These are phyloP conservation scores for Apiotrichum veenhuisii DNA, from an alignment of 1,284 basidiomycete genomes.

Conservation along the genomic window DNA sequence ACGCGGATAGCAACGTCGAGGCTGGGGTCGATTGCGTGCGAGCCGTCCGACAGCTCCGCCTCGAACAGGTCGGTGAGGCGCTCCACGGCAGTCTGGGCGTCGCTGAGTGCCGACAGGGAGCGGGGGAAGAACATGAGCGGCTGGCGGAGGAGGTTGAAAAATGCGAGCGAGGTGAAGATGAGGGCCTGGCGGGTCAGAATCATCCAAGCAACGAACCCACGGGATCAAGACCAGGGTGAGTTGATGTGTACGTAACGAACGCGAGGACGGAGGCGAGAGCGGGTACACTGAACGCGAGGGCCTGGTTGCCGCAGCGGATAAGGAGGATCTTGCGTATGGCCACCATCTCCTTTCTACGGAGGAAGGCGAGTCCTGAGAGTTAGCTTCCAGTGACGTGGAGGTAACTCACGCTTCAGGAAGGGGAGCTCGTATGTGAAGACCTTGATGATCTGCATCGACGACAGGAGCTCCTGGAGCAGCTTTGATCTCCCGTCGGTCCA, in stretches of 20 bases:
- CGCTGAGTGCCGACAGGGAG: slow-evolving; percentile 61
- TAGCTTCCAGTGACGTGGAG: background rate
- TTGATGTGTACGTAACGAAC: slow-evolving; percentile 66
- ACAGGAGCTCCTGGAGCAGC: slow-evolving; percentile 70
- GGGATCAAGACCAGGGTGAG: slow-evolving; percentile 56
- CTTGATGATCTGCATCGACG: slow-evolving; percentile 70
- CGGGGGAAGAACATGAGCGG: slow-evolving; percentile 67
- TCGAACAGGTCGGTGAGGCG: slow-evolving; percentile 57
- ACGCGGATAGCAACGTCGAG: slow-evolving; percentile 57
- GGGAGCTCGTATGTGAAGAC: slow-evolving; percentile 68
- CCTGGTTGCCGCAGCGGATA: slow-evolving; percentile 59
- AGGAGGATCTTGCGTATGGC: slow-evolving; percentile 60
- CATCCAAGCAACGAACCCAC: slow-evolving; percentile 42
- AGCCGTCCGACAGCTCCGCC: slow-evolving; percentile 55
- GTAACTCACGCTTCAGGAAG: slow-evolving; percentile 58
- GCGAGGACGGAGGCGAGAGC: slow-evolving; percentile 69
- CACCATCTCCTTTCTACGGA: slow-evolving; percentile 58
- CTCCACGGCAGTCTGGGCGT: slow-evolving; percentile 61
- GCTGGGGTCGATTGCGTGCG: slow-evolving; percentile 51
- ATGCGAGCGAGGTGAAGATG: slow-evolving; percentile 66
- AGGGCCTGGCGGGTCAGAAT: slow-evolving; percentile 45
- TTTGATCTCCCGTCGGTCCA: slow-evolving; percentile 82
- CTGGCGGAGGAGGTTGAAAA: slow-evolving; percentile 65
- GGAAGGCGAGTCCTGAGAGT: slow-evolving; percentile 55
- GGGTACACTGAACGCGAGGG: slow-evolving; percentile 38